These are phyloP conservation scores for Musa schizocarpa DNA, from an alignment of 176 grass and related monocot genomes.

Conservation along the genomic window DNA sequence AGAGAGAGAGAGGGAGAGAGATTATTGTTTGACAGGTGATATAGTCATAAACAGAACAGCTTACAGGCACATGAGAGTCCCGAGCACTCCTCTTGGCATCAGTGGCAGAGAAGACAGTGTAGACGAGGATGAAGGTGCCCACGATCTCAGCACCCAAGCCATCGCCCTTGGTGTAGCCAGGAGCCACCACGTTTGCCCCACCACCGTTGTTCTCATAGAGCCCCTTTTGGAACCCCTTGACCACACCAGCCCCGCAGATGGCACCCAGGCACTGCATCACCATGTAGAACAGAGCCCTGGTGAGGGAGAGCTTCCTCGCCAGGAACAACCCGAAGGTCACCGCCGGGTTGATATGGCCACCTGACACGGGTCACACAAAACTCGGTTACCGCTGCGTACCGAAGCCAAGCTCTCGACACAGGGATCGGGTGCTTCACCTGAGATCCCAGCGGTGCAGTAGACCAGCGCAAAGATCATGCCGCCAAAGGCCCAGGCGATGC, in stretches of 20 bases:
- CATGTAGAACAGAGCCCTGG: slow-evolving; percentile 6
- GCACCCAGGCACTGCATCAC: slow-evolving; percentile 17
- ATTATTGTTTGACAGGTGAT: background rate
- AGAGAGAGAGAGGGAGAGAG: too few species aligned
- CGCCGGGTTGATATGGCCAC: slow-evolving; percentile 31
- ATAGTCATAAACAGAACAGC: background rate
- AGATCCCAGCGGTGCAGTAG: slow-evolving; percentile 46
- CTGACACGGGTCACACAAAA: too few species aligned
- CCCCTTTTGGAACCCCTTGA: slow-evolving; percentile 14
- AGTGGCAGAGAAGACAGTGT: slow-evolving; percentile 6
- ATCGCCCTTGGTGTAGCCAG: slow-evolving; percentile 2
- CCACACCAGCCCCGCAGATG: slow-evolving; percentile 14
- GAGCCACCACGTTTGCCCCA: slow-evolving; percentile 2
- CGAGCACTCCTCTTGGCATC: slow-evolving; percentile 7
- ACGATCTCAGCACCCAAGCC: slow-evolving; percentile 5
- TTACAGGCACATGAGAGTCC: slow-evolving; percentile 9
- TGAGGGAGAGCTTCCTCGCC: slow-evolving; percentile 35
- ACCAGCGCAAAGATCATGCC: slow-evolving; percentile 49
- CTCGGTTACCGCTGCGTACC: too few species aligned
- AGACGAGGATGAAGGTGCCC: slow-evolving; percentile 6
- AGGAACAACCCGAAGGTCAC: slow-evolving; percentile 41
- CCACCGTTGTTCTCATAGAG: slow-evolving; percentile 1
- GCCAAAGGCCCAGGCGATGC: slow-evolving; percentile 69
- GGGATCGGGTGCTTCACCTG: slow-evolving; percentile 9
- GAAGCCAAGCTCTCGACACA: background rate